Evolutionary conservation across 768 basidiomycete genomes (phyloP).

Genomic region (Amanita exitialis): DNA sequence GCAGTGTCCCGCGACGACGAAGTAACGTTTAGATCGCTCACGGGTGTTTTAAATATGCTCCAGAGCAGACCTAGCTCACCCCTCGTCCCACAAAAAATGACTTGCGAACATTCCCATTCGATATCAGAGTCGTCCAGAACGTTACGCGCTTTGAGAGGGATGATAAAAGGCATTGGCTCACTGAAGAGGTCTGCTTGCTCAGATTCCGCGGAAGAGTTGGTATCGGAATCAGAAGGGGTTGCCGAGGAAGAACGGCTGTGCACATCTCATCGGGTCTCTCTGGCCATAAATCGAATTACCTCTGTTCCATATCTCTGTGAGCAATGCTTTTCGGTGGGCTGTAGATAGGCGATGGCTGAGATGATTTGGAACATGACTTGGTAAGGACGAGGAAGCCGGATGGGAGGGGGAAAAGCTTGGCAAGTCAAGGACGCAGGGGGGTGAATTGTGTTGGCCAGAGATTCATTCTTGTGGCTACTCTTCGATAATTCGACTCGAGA

Average conservation of each 20-base stretch:
- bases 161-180: slow-evolving; percentile 24
- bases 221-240: slow-evolving; percentile 25
- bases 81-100: slow-evolving; percentile 57
- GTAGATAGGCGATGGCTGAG: slow-evolving; percentile 53
- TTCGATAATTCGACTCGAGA: too few species aligned
- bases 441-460: slow-evolving; percentile 71
- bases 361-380: slow-evolving; percentile 61
- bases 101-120: slow-evolving; percentile 24
- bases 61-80: slow-evolving; percentile 83
- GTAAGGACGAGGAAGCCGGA: slow-evolving; percentile 38
- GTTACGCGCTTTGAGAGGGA: slow-evolving; percentile 17
- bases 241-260: slow-evolving; percentile 46
- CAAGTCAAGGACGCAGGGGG: slow-evolving; percentile 38
- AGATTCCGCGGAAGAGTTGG: slow-evolving; percentile 7
- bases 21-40: too few species aligned
- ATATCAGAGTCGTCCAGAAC: slow-evolving; percentile 18
- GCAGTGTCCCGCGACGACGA: too few species aligned
- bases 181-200: slow-evolving; percentile 3
- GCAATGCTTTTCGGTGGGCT: slow-evolving; percentile 40
- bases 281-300: slow-evolving; percentile 46
- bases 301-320: slow-evolving; percentile 62
- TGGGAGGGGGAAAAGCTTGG: slow-evolving; percentile 36
- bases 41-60: slow-evolving; percentile 83
- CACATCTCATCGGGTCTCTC: slow-evolving; percentile 53
- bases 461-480: too few species aligned